Conservation (phyloP, 768 basidiomycete species). For the Tricholoma matsutake region DNA sequence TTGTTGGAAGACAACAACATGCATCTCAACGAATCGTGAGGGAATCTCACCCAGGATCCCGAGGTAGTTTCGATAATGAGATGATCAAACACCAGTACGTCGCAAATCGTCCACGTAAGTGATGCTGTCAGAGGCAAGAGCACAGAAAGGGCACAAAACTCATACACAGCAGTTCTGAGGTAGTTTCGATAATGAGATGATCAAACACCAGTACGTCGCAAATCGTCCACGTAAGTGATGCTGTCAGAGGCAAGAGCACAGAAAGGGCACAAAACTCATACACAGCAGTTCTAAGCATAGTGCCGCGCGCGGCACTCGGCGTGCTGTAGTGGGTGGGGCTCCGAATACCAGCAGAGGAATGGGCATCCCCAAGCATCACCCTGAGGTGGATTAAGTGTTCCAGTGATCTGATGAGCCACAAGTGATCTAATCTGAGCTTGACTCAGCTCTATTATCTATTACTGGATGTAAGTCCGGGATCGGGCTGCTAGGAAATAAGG, state of each 20-base stretch:
- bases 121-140: not conserved
- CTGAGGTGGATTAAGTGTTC: slow-evolving; percentile 24
- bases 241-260: not conserved
- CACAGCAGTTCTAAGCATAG: slow-evolving; percentile 2
- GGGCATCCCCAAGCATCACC: slow-evolving; percentile 30
- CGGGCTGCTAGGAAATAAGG: slow-evolving; percentile 22
- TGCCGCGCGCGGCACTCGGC: slow-evolving; percentile 18
- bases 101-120: slow-evolving; percentile 6
- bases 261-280: not conserved
- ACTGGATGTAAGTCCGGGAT: slow-evolving; percentile 15
- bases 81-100: slow-evolving; percentile 15
- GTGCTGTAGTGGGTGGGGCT: slow-evolving; percentile 22
- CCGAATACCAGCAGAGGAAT: slow-evolving; percentile 31
- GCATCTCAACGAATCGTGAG: slow-evolving; percentile 19
- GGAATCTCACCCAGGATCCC: slow-evolving; percentile 22
- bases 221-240: slow-evolving; percentile 2
- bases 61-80: slow-evolving; percentile 20
- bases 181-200: slow-evolving; percentile 19
- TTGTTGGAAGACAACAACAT: slow-evolving; percentile 30
- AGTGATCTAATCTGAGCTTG: slow-evolving; percentile 23
- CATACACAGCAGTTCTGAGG: no score
- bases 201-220: slow-evolving; percentile 16
- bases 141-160: no score
- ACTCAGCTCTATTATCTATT: slow-evolving; percentile 15
- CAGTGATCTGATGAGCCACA: slow-evolving; percentile 30